Evolutionary conservation across 2,329 filamentous ascomycete species (phyloP), one percentile per base, ranked within the genome.

Genomic region (Clonostachys rhizophaga): DNA sequence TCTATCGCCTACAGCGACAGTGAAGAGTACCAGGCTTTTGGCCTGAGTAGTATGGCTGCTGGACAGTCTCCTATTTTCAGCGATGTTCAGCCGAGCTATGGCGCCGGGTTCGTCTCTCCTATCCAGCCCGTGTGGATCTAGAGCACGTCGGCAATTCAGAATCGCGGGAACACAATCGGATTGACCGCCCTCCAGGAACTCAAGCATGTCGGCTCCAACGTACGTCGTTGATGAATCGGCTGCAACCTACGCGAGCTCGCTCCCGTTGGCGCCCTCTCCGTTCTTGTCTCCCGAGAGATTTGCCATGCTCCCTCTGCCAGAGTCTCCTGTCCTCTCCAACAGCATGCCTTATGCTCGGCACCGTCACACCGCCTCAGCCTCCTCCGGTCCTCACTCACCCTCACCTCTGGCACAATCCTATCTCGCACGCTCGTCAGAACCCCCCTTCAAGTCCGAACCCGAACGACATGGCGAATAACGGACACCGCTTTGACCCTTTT

Each of bases 1-100:
- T 83, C 81, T 30, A 69, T 81, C 51, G 71, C 75, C 33, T 84
- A 83, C 65, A 84, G 81, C 66, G 81, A 84, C 56, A 71, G 74
- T 42, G 81, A 83, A 48, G 80, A 84, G 52, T 77, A 71, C 51
- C 63, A 64, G 50, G 63, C 72, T 41, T 80, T 70, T 60, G 75
- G 79, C 55, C 61, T 75, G 61, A 60, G 57, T 50, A 59, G 58
- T 57, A 63, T 66, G 62, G 55, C 73, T 66, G 58, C 69, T 55
- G 65, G 69, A 53, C 70, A 71, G 61, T 69, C 71, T 50, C 67
- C 71, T 54, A 66, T 69, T 59, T 64, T 73, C 61, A 71, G 66
- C 65, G 74, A 67, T 57, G 61, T 62, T 46, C 57, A 62, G 57
- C 63, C 71, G 62, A 65, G 58, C 61, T 68, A 64, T 57, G 66